Evolutionary conservation across 164 flowering plant genomes (phyloP).

Genomic region (Houttuynia cordata): DNA sequence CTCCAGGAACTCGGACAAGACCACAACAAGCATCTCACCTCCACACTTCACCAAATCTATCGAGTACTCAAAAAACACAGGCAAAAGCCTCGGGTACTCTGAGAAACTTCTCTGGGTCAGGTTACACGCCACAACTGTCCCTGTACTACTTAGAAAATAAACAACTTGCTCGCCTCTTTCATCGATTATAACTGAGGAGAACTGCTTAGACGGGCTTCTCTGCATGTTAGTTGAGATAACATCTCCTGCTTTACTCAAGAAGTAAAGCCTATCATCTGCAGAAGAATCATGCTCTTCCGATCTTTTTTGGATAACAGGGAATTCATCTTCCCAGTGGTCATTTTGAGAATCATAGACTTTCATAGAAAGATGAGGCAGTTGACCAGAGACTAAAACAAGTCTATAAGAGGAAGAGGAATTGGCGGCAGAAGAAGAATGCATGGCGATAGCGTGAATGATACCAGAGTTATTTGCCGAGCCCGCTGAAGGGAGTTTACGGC

Average conservation of each 20-base stretch:
- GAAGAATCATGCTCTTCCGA: conserved; percentile 8
- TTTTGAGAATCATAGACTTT: conserved; percentile 26
- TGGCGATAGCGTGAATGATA: conserved; percentile 44
- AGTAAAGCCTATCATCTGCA: conserved; percentile 36
- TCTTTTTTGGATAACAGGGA: conserved; percentile 5
- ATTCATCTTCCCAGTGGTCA: conserved; percentile 28
- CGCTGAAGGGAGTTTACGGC: conserved; percentile 24
- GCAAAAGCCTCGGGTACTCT: conserved; percentile 53
- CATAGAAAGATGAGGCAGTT: conserved; percentile 29
- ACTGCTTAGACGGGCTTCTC: conserved; percentile 61
- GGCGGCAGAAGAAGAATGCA: conserved; percentile 23
- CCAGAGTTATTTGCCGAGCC: conserved; percentile 2
- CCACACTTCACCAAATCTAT: conserved; percentile 52
- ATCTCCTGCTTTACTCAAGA: conserved; percentile 53
- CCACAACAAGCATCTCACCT: conserved; percentile 41
- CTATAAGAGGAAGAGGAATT: conserved; percentile 23
- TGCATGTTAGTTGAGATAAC: conserved; percentile 52
- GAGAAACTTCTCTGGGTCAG: conserved; percentile 22
- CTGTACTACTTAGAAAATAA: conserved; percentile 49
- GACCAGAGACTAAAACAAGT: conserved; percentile 40
- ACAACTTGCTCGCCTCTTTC: conserved; percentile 33
- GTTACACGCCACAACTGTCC: conserved; percentile 43
- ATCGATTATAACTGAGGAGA: conserved; percentile 34
- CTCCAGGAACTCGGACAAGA: conserved; percentile 51
- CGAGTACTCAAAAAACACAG: conserved; percentile 48